Evolutionary conservation across 495 filamentous ascomycete genomes (phyloP).

Genomic region (Pseudevernia furfuracea): DNA sequence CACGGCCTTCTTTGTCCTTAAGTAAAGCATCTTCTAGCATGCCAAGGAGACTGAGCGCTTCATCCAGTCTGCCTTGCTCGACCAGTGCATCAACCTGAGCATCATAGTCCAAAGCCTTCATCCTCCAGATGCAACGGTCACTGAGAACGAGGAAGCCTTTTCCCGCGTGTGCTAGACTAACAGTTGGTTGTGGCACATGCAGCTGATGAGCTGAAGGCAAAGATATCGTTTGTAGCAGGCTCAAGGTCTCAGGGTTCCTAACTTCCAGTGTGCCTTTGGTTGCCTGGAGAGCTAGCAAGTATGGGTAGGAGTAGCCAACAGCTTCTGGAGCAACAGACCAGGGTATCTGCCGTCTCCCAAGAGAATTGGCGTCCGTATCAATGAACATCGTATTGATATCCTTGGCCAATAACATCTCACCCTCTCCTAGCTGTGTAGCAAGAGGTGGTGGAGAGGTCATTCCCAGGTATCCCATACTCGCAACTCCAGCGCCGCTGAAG

Average conservation of each 20-base stretch:
- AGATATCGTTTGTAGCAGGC: constrained; percentile 73
- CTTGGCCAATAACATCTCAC: constrained; percentile 81
- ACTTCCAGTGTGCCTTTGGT: constrained; percentile 84
- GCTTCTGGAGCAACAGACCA: constrained; percentile 84
- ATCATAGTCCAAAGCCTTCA: constrained; percentile 90
- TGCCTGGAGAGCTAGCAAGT: constrained; percentile 79
- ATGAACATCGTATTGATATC: constrained; percentile 95
- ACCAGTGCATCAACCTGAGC: constrained; percentile 82
- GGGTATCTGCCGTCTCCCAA: constrained; percentile 80
- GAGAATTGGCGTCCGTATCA: constrained; percentile 67
- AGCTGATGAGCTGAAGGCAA: constrained; percentile 72
- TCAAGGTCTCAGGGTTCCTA: constrained; percentile 84
- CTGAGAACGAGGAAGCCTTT: constrained; percentile 90
- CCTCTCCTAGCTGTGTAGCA: constrained; percentile 70
- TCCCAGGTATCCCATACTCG: constrained; percentile 87
- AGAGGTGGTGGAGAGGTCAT: constrained; percentile 85
- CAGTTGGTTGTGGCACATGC: constrained; percentile 90
- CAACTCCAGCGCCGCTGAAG: constrained; percentile 59
- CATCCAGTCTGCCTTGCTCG: constrained; percentile 68
- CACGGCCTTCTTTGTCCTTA: constrained; percentile 67
- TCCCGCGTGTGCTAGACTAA: constrained; percentile 84
- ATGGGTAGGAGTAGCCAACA: constrained; percentile 93
- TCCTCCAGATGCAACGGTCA: constrained; percentile 86
- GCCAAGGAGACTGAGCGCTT: constrained; percentile 79
- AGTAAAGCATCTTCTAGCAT: constrained; percentile 92